Conservation (phyloP, 2,329 filamentous ascomycete genomes). For the Raffaelea deltoideospora region DNA sequence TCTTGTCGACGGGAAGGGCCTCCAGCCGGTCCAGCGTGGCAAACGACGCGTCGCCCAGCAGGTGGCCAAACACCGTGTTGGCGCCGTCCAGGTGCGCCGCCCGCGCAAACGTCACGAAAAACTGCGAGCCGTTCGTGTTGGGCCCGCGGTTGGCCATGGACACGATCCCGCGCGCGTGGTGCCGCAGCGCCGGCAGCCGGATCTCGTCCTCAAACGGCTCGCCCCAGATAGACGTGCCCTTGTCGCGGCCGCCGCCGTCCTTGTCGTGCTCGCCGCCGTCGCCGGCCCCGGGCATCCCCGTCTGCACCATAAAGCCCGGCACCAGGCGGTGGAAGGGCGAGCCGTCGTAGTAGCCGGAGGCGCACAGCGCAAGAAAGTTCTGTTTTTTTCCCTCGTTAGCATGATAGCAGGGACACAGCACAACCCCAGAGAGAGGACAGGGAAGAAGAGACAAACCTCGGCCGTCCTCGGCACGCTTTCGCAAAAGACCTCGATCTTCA, state of each 20-base stretch:
- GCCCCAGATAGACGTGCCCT: slow-evolving; percentile 58
- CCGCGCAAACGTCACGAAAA: slow-evolving; percentile 66
- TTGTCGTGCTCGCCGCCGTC: slow-evolving; percentile 32
- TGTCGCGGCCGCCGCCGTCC: slow-evolving; percentile 32
- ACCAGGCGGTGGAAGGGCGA: slow-evolving; percentile 72
- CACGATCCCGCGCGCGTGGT: slow-evolving; percentile 53
- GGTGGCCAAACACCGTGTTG: slow-evolving; percentile 70
- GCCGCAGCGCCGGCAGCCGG: slow-evolving; percentile 45
- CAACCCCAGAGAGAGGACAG: background rate
- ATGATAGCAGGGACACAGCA: background rate
- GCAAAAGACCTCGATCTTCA: slow-evolving; percentile 95
- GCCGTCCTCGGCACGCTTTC: slow-evolving; percentile 86
- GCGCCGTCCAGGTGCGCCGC: slow-evolving; percentile 70
- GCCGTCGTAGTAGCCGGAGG: slow-evolving; percentile 58
- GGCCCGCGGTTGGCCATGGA: slow-evolving; percentile 65
- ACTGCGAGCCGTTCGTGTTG: slow-evolving; percentile 59
- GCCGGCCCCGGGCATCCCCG: slow-evolving; percentile 43
- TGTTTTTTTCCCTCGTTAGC: slow-evolving; percentile 16
- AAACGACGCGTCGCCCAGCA: slow-evolving; percentile 49
- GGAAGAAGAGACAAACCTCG: slow-evolving; percentile 36
- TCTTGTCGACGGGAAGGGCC: slow-evolving; percentile 58
- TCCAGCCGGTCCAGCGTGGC: slow-evolving; percentile 58
- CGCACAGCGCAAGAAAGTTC: slow-evolving; percentile 82
- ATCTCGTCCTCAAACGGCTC: slow-evolving; percentile 69
- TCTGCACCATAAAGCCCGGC: slow-evolving; percentile 67